Evolutionary conservation across 73 alveolate species (phyloP), one percentile per base, ranked within the genome.

Genomic region (Paramecium bursaria): DNA sequence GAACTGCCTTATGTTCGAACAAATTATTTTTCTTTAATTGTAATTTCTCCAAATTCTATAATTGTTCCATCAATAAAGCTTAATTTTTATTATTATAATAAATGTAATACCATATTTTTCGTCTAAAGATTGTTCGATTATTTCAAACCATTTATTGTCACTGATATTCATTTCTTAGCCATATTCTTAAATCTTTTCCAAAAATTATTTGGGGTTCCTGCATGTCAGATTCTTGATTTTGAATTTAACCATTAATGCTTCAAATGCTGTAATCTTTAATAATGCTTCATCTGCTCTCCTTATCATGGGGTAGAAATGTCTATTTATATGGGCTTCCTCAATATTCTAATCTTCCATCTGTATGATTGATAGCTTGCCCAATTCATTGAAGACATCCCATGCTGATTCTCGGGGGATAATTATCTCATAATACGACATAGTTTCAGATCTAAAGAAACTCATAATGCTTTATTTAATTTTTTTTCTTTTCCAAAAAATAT

Each of bases 361-460:
- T 57, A 91, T 90, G 49, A 87, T 93, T 42, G 94, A 86, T 23
- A 90, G 80, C 75, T 91, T 91, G 35, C 98, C 98, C 61, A 97
- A 54, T 74, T 95, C 97, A 82, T 95, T 94, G 79, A 95, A 85
- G 25, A 94, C 90, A 39, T 94, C 98, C 87, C 93, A 90, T 6
- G 96, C 99, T 35, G 92, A 89, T 57, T 97, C 99, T 75, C 91
- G 91, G 26, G 97, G 94, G 23, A 97, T 91, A 23, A 93, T 86
- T 29, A 97, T 85, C 92, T 94, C 92, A 87, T 91, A 95, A 55
- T 95, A 96, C 44, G 91, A 67, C 99, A 96, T 96, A 51, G 86
- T 91, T 74, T 96, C 99, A 23, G 98, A 94, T 73, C 99, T 86
- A 35, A 94, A 44, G 74, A 93, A 50, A 54, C 95, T 91, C 98